Evolutionary conservation across 768 basidiomycete species (phyloP).

Genomic region (Boletus edulis): DNA sequence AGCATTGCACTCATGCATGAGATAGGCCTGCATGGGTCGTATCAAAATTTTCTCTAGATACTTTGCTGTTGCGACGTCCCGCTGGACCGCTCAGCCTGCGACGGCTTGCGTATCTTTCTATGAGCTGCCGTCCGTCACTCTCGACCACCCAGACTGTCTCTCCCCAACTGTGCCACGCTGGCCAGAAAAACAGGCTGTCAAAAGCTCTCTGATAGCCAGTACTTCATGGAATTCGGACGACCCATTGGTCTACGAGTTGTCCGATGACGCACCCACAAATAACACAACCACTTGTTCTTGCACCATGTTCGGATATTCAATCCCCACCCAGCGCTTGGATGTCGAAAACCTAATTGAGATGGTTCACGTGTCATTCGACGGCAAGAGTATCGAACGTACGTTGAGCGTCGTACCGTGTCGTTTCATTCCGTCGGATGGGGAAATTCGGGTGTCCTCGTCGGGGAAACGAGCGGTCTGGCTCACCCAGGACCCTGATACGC

Average conservation of each 20-base stretch:
- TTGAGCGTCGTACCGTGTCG: constrained; percentile 5
- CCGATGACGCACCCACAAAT: constrained; percentile 9
- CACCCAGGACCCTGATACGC: constrained; percentile 13
- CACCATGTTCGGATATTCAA: constrained; percentile 12
- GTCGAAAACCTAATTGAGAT: constrained; percentile 1
- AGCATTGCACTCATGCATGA: constrained; percentile 1
- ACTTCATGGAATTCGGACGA: constrained; percentile 14
- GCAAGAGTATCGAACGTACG: background rate
- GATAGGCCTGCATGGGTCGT: constrained; percentile 9
- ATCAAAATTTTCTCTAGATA: constrained; percentile 13
- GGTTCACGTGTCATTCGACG: constrained; percentile 14
- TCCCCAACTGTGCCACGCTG: constrained; percentile 6
- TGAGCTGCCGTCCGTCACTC: constrained; percentile 13
- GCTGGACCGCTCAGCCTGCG: background rate
- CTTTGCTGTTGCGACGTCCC: constrained; percentile 7
- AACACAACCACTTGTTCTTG: constrained; percentile 8
- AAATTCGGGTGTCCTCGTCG: constrained; percentile 15
- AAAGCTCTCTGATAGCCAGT: constrained; percentile 6
- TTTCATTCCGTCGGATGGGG: constrained; percentile 10
- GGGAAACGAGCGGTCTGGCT: constrained; percentile 24
- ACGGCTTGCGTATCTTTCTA: constrained; percentile 12
- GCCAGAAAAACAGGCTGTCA: constrained; percentile 11
- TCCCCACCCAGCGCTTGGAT: background rate
- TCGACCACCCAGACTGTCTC: constrained; percentile 1
- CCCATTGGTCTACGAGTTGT: constrained; percentile 8